Evolutionary conservation across 2,329 filamentous ascomycete species (phyloP).

Genomic region (Diaporthe sp.): DNA sequence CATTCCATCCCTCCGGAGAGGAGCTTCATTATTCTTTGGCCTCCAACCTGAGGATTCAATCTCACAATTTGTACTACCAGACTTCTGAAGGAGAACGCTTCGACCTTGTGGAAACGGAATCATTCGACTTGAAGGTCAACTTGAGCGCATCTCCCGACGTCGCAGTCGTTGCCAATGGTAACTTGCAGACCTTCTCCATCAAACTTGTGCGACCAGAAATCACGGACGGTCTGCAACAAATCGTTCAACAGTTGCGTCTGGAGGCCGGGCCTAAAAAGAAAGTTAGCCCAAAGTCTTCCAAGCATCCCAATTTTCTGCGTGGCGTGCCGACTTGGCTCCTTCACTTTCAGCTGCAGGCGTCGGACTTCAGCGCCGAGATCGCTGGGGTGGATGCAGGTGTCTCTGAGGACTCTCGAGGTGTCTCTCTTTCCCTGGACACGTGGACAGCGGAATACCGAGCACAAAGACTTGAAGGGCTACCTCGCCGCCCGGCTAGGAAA

Average conservation of each 20-base stretch:
- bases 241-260: conserved; percentile 83
- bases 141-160: conserved; percentile 88
- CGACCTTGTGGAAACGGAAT: conserved; percentile 88
- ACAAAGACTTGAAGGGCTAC: conserved; percentile 75
- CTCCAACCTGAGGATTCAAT: conserved; percentile 84
- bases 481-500: conserved; percentile 70
- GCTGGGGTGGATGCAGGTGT: conserved; percentile 89
- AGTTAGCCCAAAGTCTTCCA: conserved; percentile 56
- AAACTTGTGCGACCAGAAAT: conserved; percentile 94
- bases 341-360: conserved; percentile 85
- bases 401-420: conserved; percentile 82
- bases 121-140: conserved; percentile 86
- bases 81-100: conserved; percentile 85
- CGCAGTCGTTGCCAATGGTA: conserved; percentile 82
- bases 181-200: conserved; percentile 86
- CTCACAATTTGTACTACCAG: conserved; percentile 94
- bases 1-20: conserved; percentile 88
- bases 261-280: conserved; percentile 74
- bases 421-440: conserved; percentile 86
- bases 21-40: conserved; percentile 88
- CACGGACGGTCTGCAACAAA: conserved; percentile 90
- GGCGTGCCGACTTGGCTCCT: conserved; percentile 86
- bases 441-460: conserved; percentile 92
- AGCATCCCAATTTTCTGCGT: conserved; percentile 77
- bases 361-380: conserved; percentile 89